Conservation (phyloP, 2,329 filamentous ascomycete species). For the Verticillium nonalfalfae region DNA sequence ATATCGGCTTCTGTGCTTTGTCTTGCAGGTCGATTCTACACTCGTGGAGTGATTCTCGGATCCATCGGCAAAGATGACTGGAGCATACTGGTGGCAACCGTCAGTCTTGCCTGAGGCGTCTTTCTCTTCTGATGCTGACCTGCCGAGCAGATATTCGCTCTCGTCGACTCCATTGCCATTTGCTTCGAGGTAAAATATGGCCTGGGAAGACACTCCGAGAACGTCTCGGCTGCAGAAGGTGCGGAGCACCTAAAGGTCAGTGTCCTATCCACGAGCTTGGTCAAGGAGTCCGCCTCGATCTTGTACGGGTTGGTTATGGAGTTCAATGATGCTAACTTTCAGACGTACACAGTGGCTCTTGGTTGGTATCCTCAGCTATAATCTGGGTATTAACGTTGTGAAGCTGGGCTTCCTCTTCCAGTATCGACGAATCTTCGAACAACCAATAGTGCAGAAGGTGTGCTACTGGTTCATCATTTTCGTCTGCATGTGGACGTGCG, state of each 20-base stretch:
- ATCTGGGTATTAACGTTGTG: slow-evolving; percentile 21
- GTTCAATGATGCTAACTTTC: neutral
- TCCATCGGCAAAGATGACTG: slow-evolving; percentile 20
- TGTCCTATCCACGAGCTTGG: neutral
- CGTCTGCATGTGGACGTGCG: slow-evolving; percentile 18
- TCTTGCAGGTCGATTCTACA: slow-evolving; percentile 15
- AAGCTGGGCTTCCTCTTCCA: slow-evolving; percentile 25
- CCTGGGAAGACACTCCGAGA: slow-evolving; percentile 16
- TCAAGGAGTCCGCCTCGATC: no score
- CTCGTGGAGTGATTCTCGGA: slow-evolving; percentile 14
- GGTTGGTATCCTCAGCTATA: slow-evolving; percentile 18
- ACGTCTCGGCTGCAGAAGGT: slow-evolving; percentile 11
- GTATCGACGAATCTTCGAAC: slow-evolving; percentile 23
- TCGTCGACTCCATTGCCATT: slow-evolving; percentile 9
- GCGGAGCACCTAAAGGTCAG: slow-evolving; percentile 15
- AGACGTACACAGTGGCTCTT: slow-evolving; percentile 15
- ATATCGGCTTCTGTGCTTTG: slow-evolving; percentile 7
- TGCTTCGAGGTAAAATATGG: slow-evolving; percentile 17
- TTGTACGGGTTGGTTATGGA: no score
- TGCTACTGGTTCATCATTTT: slow-evolving; percentile 20
- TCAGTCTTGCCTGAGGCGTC: neutral
- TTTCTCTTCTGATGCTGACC: slow-evolving; percentile 2
- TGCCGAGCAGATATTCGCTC: slow-evolving; percentile 10
- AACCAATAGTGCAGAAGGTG: slow-evolving; percentile 12
- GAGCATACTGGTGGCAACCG: slow-evolving; percentile 16